These are phyloP conservation scores for Halenospora varia DNA, from an alignment of 495 filamentous ascomycete genomes.

Conservation along the genomic window DNA sequence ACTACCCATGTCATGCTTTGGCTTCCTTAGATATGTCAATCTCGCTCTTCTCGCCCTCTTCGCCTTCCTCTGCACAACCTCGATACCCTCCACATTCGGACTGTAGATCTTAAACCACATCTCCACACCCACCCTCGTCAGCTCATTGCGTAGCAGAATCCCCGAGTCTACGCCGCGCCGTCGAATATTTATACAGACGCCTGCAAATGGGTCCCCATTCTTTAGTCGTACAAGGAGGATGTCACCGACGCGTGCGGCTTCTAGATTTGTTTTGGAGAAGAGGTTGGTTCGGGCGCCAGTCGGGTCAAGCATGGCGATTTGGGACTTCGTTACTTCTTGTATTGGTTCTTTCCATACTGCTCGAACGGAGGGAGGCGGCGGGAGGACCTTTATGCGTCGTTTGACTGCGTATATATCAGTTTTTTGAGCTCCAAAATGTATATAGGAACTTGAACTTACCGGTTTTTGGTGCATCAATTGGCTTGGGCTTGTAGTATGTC, in stretches of 20 bases:
- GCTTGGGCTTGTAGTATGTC: slow-evolving; percentile 24
- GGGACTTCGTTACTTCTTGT: slow-evolving; percentile 52
- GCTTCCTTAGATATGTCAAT: slow-evolving; percentile 86
- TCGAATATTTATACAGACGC: slow-evolving; percentile 80
- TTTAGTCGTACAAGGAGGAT: slow-evolving; percentile 78
- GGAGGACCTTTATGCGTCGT: slow-evolving; percentile 49
- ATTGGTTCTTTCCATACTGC: slow-evolving; percentile 56
- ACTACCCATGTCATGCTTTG: slow-evolving; percentile 46
- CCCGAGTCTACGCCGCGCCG: slow-evolving; percentile 81
- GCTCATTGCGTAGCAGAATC: slow-evolving; percentile 75
- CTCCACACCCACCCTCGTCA: slow-evolving; percentile 86
- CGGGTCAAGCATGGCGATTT: slow-evolving; percentile 74
- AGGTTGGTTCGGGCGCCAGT: slow-evolving; percentile 75
- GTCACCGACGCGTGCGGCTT: slow-evolving; percentile 76
- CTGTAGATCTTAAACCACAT: slow-evolving; percentile 95
- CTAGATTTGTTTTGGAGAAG: slow-evolving; percentile 70
- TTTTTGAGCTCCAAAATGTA: not conserved
- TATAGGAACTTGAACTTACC: not conserved
- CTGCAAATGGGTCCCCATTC: slow-evolving; percentile 84
- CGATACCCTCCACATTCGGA: slow-evolving; percentile 83
- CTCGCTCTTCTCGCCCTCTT: slow-evolving; percentile 85
- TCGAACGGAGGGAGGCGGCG: slow-evolving; percentile 40
- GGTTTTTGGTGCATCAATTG: slow-evolving; percentile 18
- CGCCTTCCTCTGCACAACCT: slow-evolving; percentile 81
- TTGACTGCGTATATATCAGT: slow-evolving; percentile 9